Conservation (phyloP, 148 eudicot genomes). For the Rhododendron vialii region DNA sequence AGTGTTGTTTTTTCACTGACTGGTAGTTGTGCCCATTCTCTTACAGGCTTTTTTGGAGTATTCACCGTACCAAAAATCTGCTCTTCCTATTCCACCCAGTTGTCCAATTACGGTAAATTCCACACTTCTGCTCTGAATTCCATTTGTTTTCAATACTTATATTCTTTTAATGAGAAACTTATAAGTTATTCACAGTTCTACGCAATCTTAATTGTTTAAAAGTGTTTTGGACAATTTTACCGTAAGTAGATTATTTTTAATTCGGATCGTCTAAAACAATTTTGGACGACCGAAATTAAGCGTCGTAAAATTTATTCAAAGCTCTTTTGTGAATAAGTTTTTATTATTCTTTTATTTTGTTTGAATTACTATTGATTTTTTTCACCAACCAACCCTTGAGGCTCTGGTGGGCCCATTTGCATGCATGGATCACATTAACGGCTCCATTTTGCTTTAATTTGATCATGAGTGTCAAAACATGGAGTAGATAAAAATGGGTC, state of each 20-base stretch:
- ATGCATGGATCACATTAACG: slow-evolving; percentile 12
- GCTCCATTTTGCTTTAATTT: slow-evolving; percentile 1
- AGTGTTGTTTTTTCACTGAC: slow-evolving; percentile 1
- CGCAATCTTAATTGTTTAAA: no score
- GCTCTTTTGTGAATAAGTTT: no score
- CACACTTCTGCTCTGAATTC: not conserved
- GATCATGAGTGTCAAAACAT: not conserved
- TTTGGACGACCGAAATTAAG: no score
- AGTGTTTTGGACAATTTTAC: no score
- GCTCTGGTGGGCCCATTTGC: not conserved
- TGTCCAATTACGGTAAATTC: slow-evolving; percentile 46
- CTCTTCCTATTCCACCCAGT: slow-evolving; percentile 60
- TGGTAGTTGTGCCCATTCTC: not conserved
- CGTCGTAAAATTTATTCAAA: no score
- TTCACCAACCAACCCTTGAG: no score
- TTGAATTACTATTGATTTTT: no score
- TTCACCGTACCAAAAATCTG: slow-evolving; percentile 67
- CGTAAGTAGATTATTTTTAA: no score
- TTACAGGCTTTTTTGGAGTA: slow-evolving; percentile 67
- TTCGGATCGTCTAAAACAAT: no score
- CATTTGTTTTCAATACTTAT: not conserved
- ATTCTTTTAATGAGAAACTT: no score
- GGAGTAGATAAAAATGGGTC: not conserved
- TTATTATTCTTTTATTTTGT: no score
- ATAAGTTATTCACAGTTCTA: no score